phyloP scores from a whole-genome alignment of 441 rosid genomes.

The Gossypium schwendimanii region DNA sequence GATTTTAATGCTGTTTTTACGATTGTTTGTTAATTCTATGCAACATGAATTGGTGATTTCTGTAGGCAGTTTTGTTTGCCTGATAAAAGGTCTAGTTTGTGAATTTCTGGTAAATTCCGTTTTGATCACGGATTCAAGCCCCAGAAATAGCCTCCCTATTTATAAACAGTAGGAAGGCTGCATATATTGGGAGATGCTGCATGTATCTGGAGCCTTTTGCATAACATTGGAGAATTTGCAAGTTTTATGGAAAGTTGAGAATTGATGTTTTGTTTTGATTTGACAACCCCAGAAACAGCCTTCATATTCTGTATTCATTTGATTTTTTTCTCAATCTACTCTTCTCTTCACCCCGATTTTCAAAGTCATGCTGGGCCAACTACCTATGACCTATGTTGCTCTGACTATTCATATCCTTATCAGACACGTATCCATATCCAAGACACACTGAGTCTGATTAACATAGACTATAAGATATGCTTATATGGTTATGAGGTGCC shows the following conservation, averaged over 20 bases:
- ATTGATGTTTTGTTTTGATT: not conserved
- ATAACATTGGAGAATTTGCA: not conserved
- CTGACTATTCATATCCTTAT: not conserved
- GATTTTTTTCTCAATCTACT: not conserved
- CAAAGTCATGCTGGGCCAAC: not conserved
- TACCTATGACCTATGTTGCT: not conserved
- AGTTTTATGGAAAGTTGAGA: not conserved
- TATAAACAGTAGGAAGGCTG: not conserved
- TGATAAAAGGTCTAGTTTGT: not conserved
- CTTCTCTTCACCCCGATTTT: not conserved
- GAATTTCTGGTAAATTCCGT: not conserved
- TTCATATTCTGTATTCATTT: not conserved
- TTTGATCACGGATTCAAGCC: not conserved
- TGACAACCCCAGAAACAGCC: not conserved
- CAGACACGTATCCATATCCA: not conserved
- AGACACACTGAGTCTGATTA: not conserved
- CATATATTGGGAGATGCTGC: not conserved
- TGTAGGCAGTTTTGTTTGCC: not conserved
- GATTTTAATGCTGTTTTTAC: not conserved
- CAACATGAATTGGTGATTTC: not conserved
- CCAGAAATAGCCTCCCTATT: not conserved
- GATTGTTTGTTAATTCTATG: not conserved
- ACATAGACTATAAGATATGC: not conserved
- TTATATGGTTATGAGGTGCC: not conserved
- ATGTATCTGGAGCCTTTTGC: not conserved